A percentile compares a stretch with the other conserved stretches of the same genome.
Conservation (phyloP, 768 basidiomycete genomes). For the Boletus vermiculosoides region DNA sequence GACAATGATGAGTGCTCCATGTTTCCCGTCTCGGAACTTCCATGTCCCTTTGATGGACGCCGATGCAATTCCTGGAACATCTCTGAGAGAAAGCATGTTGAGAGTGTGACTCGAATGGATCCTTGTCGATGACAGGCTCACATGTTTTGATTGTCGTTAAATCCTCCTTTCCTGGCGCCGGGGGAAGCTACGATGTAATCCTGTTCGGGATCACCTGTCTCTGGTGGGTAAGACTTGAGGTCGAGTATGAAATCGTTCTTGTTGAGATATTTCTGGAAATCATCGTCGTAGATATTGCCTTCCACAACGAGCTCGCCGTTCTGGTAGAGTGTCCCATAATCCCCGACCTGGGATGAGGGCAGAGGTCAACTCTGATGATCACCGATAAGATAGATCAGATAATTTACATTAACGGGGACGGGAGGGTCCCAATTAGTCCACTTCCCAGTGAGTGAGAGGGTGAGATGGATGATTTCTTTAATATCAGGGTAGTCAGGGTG, state of each 20-base stretch:
- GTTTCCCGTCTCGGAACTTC: no score
- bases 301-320: no score
- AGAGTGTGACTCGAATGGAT: constrained; percentile 13
- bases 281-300: no score
- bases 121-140: background rate
- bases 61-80: no score
- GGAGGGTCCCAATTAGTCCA: constrained; percentile 36
- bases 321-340: no score
- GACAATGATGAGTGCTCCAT: no score
- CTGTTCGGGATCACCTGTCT: constrained; percentile 10
- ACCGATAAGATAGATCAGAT: background rate
- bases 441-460: constrained; percentile 25
- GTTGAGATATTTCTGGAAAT: constrained; percentile 5
- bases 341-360: no score
- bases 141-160: constrained; percentile 8
- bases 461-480: background rate
- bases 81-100: no score
- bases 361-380: no score
- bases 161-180: constrained; percentile 13
- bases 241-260: background rate
- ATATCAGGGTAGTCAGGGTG: background rate
- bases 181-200: constrained; percentile 20
- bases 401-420: constrained; percentile 21
- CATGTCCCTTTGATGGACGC: no score
- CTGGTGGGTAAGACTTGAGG: constrained; percentile 1